Evolutionary conservation across 1,284 basidiomycete genomes (phyloP).

Genomic region (Gomphus bonarii): DNA sequence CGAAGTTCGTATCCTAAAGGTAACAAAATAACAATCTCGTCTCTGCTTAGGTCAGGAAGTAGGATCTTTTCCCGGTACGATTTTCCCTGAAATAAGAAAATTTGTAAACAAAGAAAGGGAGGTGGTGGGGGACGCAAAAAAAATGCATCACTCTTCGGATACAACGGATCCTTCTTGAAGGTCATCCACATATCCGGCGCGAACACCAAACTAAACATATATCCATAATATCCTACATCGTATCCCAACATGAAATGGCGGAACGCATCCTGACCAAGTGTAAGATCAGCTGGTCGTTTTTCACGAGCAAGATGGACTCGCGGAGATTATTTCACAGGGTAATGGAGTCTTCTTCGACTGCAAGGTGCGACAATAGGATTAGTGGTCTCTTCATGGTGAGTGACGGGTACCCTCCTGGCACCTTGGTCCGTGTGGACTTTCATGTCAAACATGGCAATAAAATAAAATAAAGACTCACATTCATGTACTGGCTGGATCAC

Average conservation of each 20-base stretch:
- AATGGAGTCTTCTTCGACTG: constrained; percentile 54
- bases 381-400: background rate
- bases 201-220: constrained; percentile 65
- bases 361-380: constrained; percentile 18
- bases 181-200: constrained; percentile 73
- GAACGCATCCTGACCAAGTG: constrained; percentile 61
- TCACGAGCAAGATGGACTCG: constrained; percentile 56
- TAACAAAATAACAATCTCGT: constrained; percentile 50
- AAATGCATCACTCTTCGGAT: constrained; percentile 38
- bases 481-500: constrained; percentile 58
- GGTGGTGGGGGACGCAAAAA: background rate
- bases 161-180: constrained; percentile 67
- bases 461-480: constrained; percentile 73
- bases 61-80: constrained; percentile 46
- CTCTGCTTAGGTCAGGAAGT: constrained; percentile 42
- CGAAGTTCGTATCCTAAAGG: constrained; percentile 35
- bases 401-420: constrained; percentile 16
- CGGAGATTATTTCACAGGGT: constrained; percentile 63
- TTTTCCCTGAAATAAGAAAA: constrained; percentile 10
- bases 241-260: constrained; percentile 67
- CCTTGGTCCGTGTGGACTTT: constrained; percentile 65
- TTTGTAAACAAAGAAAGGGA: background rate
- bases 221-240: constrained; percentile 76
- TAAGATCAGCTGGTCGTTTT: constrained; percentile 40
- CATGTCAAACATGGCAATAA: constrained; percentile 74